phyloP scores from a whole-genome alignment of 1,284 basidiomycete genomes.

The Psilocybe mexicana region DNA sequence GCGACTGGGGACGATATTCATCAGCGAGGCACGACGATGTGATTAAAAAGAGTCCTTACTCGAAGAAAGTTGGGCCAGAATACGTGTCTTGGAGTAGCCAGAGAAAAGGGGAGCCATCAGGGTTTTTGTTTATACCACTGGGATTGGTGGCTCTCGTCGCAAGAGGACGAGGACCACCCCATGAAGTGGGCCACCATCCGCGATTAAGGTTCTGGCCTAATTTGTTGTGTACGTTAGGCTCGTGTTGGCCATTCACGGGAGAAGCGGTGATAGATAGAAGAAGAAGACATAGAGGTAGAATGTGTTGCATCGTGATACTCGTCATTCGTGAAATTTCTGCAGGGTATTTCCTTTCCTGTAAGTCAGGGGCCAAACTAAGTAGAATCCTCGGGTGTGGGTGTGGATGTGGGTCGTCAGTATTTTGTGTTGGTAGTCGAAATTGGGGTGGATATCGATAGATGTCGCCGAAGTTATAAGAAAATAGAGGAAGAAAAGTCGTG shows the following conservation, averaged over 20 bases:
- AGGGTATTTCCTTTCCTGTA: not conserved
- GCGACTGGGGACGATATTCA: conserved; percentile 34
- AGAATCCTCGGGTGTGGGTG: not conserved
- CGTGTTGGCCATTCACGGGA: conserved; percentile 4
- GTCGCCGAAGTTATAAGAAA: not conserved
- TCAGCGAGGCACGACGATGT: conserved; percentile 1
- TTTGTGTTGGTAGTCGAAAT: too few relatives aligned
- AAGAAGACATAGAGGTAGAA: conserved; percentile 10
- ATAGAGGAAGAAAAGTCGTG: not conserved
- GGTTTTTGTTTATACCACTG: conserved; percentile 35
- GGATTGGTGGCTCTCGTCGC: conserved; percentile 7
- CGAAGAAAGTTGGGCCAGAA: conserved; percentile 52
- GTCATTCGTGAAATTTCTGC: conserved; percentile 3
- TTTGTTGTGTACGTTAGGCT: conserved; percentile 2
- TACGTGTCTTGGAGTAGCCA: conserved; percentile 58
- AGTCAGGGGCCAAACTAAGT: not conserved
- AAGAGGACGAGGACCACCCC: not conserved
- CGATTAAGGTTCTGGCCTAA: conserved; percentile 1
- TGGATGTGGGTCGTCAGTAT: not conserved
- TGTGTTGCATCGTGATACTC: conserved; percentile 10
- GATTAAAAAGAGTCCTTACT: conserved; percentile 35
- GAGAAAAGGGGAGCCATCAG: conserved; percentile 46
- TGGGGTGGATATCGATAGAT: too few relatives aligned
- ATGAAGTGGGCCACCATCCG: not conserved
- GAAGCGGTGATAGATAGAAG: conserved; percentile 1